These are phyloP conservation scores for Pulveroboletus sp. DNA, from an alignment of 1,284 basidiomycete species.

Conservation along the genomic window DNA sequence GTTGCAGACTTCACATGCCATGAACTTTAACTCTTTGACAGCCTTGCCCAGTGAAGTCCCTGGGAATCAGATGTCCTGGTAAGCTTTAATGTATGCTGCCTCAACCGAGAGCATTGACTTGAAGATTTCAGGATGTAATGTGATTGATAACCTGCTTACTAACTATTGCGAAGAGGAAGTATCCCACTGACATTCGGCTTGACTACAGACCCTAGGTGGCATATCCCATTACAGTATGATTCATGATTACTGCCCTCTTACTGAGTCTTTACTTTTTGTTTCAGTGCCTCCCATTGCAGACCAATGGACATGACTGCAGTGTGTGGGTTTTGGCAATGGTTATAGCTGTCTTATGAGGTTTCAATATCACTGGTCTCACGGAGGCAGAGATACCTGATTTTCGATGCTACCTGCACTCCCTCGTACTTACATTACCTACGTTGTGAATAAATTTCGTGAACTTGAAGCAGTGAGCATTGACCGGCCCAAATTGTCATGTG, in stretches of 20 bases:
- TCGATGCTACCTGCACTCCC: background rate
- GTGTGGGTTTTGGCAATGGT: slow-evolving; percentile 1
- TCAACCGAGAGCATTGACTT: too few relatives aligned
- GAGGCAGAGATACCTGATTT: background rate
- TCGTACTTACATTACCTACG: background rate
- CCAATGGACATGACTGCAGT: background rate
- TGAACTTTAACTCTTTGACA: slow-evolving; percentile 7
- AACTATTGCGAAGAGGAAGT: background rate
- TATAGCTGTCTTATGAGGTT: background rate
- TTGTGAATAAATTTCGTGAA: background rate
- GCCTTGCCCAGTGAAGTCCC: background rate
- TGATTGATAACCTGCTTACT: background rate
- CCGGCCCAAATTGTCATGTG: too few relatives aligned
- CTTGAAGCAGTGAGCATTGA: too few relatives aligned
- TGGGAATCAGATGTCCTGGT: background rate
- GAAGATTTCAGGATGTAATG: background rate
- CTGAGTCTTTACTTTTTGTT: too few relatives aligned
- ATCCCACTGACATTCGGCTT: background rate
- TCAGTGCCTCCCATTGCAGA: background rate
- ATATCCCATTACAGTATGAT: background rate
- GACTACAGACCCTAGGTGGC: slow-evolving; percentile 1
- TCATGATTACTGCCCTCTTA: background rate
- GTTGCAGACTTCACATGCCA: background rate
- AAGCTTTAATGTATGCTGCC: background rate
- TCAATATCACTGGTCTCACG: background rate